These are phyloP conservation scores for Pinus tabuliformis DNA, from an alignment of 75 land plant genomes.

Conservation along the genomic window DNA sequence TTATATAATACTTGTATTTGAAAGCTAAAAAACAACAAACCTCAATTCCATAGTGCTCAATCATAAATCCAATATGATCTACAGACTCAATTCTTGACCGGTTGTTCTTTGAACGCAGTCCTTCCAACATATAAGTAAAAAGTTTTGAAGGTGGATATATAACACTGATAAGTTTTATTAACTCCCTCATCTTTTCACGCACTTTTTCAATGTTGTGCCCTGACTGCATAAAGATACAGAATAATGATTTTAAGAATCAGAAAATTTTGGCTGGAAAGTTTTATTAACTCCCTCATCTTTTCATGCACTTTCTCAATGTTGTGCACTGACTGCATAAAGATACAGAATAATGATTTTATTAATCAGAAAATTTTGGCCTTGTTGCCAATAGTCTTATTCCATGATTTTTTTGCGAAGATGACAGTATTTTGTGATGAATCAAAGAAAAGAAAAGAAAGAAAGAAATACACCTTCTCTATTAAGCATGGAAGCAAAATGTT, in stretches of 20 bases:
- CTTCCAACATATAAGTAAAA: slow-evolving; percentile 33
- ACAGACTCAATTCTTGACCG: slow-evolving; percentile 50
- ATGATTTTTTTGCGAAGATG: background rate
- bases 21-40: slow-evolving; percentile 9
- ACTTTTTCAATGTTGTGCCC: slow-evolving; percentile 58
- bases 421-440: background rate
- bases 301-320: too few species aligned
- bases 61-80: slow-evolving; percentile 45
- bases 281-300: too few species aligned
- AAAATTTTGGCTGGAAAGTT: background rate
- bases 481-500: slow-evolving; percentile 42
- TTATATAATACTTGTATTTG: background rate
- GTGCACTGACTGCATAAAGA: too few species aligned
- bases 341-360: too few species aligned
- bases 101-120: slow-evolving; percentile 43
- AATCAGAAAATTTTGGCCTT: background rate
- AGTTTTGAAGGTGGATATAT: slow-evolving; percentile 42
- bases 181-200: slow-evolving; percentile 46
- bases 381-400: background rate
- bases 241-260: background rate
- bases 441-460: background rate
- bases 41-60: slow-evolving; percentile 45
- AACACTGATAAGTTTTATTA: slow-evolving; percentile 34
- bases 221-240: slow-evolving; percentile 22
- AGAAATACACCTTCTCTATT: slow-evolving; percentile 40